These are phyloP conservation scores for Ophiorrhiza pumila DNA, from an alignment of 257 asterid genomes.

Conservation along the genomic window DNA sequence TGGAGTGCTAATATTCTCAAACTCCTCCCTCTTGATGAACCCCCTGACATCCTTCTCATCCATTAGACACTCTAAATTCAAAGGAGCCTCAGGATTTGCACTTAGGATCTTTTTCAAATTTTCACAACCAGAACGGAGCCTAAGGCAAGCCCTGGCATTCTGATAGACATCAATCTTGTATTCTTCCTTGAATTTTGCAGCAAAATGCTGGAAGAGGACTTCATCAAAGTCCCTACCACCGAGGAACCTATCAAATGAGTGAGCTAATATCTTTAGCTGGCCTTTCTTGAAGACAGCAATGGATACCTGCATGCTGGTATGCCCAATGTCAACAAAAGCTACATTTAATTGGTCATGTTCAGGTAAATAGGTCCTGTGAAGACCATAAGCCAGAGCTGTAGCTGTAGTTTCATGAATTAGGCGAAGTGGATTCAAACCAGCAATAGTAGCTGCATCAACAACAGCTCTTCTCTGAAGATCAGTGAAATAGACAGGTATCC, in stretches of 20 bases:
- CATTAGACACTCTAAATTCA: conserved; percentile 91
- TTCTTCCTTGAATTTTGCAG: conserved; percentile 84
- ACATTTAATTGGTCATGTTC: conserved; percentile 75
- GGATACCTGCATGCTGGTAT: conserved; percentile 90
- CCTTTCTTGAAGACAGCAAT: conserved; percentile 94
- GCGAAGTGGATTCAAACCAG: conserved; percentile 90
- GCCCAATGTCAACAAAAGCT: conserved; percentile 88
- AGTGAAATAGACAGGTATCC: conserved; percentile 86
- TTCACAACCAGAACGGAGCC: conserved; percentile 92
- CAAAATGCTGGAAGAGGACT: conserved; percentile 81
- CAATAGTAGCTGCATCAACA: conserved; percentile 89
- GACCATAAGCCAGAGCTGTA: conserved; percentile 92
- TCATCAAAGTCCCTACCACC: conserved; percentile 98
- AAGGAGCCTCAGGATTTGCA: conserved; percentile 91
- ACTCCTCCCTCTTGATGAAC: conserved; percentile 83
- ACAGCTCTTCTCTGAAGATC: conserved; percentile 96
- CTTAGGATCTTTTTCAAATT: conserved; percentile 86
- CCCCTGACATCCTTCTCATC: conserved; percentile 96
- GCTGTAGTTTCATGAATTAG: conserved; percentile 98
- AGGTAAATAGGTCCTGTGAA: conserved; percentile 87
- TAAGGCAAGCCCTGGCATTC: conserved; percentile 87
- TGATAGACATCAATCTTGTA: conserved; percentile 87
- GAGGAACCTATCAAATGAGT: conserved; percentile 80
- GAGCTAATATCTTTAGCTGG: conserved; percentile 84
- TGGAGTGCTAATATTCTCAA: conserved; percentile 78